Evolutionary conservation across 371 early-diverging fungal species (phyloP).

Genomic region (Scutellospora calospora): DNA sequence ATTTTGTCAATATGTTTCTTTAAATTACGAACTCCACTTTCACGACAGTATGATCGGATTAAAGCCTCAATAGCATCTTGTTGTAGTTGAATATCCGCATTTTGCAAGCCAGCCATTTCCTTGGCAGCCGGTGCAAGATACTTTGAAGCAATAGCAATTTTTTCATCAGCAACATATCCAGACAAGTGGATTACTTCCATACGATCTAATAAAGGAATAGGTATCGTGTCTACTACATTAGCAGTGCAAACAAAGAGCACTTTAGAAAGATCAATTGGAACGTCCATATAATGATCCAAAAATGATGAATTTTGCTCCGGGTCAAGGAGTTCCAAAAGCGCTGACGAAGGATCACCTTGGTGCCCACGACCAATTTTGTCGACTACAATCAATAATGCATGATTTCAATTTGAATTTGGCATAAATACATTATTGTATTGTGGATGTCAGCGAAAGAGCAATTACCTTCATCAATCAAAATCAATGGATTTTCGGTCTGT

Average conservation of each 20-base stretch:
- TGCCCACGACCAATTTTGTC: conserved; percentile 97
- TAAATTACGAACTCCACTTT: conserved; percentile 96
- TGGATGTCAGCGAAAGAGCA: not conserved
- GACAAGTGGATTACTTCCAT: conserved; percentile 97
- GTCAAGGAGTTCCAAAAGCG: conserved; percentile 94
- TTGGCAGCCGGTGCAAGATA: conserved; percentile 90
- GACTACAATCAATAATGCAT: conserved; percentile 55
- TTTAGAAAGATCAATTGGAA: conserved; percentile 95
- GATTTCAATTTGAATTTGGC: conserved; percentile 18
- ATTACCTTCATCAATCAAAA: conserved; percentile 93
- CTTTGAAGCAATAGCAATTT: conserved; percentile 91
- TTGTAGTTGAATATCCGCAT: conserved; percentile 74
- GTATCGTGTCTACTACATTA: conserved; percentile 95
- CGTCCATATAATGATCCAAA: conserved; percentile 98
- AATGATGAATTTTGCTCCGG: conserved; percentile 97
- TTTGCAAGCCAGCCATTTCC: conserved; percentile 79
- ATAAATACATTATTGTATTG: not conserved
- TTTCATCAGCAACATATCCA: conserved; percentile 97
- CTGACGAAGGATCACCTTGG: conserved; percentile 97
- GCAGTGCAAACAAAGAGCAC: conserved; percentile 98
- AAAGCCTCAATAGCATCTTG: conserved; percentile 83
- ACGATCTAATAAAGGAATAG: conserved; percentile 95
- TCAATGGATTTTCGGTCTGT: conserved; percentile 95
- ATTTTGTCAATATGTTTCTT: conserved; percentile 98
- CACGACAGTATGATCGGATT: conserved; percentile 93